A percentile compares a stretch with the other conserved stretches of the same genome.
These are phyloP conservation scores for Trametes cingulata DNA, from an alignment of 768 basidiomycete genomes.

Conservation along the genomic window DNA sequence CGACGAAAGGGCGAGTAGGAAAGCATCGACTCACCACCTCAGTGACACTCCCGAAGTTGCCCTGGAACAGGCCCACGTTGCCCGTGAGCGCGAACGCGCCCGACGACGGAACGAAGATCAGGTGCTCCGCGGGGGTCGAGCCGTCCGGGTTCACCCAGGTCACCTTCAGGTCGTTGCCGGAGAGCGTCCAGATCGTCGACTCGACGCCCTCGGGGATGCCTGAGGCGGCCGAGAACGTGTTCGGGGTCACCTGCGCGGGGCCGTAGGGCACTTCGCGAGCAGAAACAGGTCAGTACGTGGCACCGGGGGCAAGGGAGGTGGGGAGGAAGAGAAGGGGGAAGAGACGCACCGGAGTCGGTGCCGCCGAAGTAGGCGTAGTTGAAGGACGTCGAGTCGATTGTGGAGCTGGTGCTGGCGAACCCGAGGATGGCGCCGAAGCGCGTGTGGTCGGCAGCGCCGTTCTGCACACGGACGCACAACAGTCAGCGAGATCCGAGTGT, in stretches of 20 bases:
- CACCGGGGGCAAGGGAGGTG: background rate
- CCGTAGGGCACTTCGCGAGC: background rate
- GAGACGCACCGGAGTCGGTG: conserved; percentile 14
- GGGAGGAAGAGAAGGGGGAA: background rate
- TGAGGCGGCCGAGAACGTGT: conserved; percentile 27
- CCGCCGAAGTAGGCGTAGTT: conserved; percentile 24
- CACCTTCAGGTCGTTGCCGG: conserved; percentile 1
- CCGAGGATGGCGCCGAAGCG: conserved; percentile 20
- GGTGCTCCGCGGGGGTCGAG: background rate
- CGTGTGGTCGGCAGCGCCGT: conserved; percentile 10
- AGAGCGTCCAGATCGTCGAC: conserved; percentile 26
- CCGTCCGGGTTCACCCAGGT: conserved; percentile 27
- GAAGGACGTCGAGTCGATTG: conserved; percentile 13
- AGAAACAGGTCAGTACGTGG: background rate
- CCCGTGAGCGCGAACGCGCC: conserved; percentile 11
- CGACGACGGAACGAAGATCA: background rate
- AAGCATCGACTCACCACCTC: conserved; percentile 1
- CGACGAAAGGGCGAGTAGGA: no score
- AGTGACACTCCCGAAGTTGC: background rate
- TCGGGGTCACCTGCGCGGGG: conserved; percentile 2
- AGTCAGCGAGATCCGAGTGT: background rate
- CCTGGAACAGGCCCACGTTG: background rate
- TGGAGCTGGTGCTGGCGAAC: conserved; percentile 8
- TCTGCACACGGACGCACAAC: background rate
- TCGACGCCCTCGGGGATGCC: conserved; percentile 14